phyloP scores from a whole-genome alignment of 2,329 filamentous ascomycete species.

The Laburnicola sp. region DNA sequence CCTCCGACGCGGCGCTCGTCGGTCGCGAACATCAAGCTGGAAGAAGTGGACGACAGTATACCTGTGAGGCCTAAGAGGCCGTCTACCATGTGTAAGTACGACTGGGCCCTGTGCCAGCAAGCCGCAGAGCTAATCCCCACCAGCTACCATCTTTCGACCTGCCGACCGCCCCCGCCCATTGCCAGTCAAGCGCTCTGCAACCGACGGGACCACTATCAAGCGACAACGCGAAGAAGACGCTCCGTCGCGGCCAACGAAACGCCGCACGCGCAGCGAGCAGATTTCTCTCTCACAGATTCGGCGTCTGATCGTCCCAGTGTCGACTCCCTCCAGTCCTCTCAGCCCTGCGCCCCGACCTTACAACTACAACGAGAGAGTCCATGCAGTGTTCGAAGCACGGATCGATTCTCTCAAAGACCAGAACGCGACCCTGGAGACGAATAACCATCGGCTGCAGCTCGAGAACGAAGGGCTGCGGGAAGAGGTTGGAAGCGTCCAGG shows the following conservation, averaged over 20 bases:
- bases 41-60: slow-evolving; percentile 13
- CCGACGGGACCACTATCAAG: slow-evolving; percentile 23
- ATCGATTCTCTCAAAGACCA: no score
- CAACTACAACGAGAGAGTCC: background rate
- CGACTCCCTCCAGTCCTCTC: slow-evolving; percentile 17
- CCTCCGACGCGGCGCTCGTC: slow-evolving; percentile 24
- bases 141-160: background rate
- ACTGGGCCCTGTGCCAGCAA: slow-evolving; percentile 34
- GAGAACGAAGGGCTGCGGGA: background rate
- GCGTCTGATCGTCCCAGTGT: slow-evolving; percentile 9
- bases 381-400: no score
- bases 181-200: slow-evolving; percentile 24
- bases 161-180: slow-evolving; percentile 13
- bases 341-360: no score
- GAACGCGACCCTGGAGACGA: no score
- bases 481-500: background rate
- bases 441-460: background rate
- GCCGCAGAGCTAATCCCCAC: background rate
- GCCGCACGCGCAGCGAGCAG: slow-evolving; percentile 21
- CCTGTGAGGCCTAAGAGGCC: slow-evolving; percentile 62
- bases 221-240: slow-evolving; percentile 30
- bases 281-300: slow-evolving; percentile 15
- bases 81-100: slow-evolving; percentile 67
- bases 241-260: slow-evolving; percentile 19
- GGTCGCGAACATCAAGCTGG: slow-evolving; percentile 18